Evolutionary conservation across 1,139 yeast species (phyloP).

Genomic region (Lodderomyces parapsilosis): DNA sequence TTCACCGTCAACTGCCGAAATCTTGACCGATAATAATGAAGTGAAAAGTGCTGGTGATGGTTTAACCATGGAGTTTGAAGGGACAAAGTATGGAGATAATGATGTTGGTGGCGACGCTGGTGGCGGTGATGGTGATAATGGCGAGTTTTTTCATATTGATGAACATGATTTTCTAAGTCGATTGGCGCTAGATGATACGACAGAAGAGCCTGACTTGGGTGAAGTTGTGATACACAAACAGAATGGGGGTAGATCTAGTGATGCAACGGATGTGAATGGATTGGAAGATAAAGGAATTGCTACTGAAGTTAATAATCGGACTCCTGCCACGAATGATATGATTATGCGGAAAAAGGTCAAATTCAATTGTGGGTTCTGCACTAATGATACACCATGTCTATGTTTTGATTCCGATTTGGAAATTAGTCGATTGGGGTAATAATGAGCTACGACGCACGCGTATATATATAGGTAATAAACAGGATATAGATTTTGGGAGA

Average conservation of each 20-base stretch:
- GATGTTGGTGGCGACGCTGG: conserved; percentile 7
- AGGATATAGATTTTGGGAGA: neutral
- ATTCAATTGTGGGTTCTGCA: conserved; percentile 43
- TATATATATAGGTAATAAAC: neutral
- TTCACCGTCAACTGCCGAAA: conserved; percentile 5
- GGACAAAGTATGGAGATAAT: conserved; percentile 1
- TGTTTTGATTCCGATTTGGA: conserved; percentile 36
- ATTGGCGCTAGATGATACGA: conserved; percentile 13
- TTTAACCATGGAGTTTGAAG: conserved; percentile 1
- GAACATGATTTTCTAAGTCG: conserved; percentile 18
- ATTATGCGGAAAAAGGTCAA: conserved; percentile 14
- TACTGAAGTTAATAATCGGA: neutral
- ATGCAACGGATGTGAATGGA: too few species aligned
- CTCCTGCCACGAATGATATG: conserved; percentile 7
- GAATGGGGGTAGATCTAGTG: neutral
- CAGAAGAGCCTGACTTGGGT: conserved; percentile 15
- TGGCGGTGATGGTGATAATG: conserved; percentile 8
- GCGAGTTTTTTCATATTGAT: conserved; percentile 16
- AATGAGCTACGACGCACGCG: neutral
- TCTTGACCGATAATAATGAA: neutral
- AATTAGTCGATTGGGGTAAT: conserved; percentile 6
- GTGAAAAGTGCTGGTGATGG: conserved; percentile 10
- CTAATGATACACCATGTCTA: conserved; percentile 40
- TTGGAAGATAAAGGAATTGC: neutral
- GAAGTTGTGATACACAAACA: conserved; percentile 14